A percentile compares a stretch with the other conserved stretches of the same genome.
Evolutionary conservation across 2,329 filamentous ascomycete species (phyloP).

Genomic region (Neonectria ditissima): DNA sequence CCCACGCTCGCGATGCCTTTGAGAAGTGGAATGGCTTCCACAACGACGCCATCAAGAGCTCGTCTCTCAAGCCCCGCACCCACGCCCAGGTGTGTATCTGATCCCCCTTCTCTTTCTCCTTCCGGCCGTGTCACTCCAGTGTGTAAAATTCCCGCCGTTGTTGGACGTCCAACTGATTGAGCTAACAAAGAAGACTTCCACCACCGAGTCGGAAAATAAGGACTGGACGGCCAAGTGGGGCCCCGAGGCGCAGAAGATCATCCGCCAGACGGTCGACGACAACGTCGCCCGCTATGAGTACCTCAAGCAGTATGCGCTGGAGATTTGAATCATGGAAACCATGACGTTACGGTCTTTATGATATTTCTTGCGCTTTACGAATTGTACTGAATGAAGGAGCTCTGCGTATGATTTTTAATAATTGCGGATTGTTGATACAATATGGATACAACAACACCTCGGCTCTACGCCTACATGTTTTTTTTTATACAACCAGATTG

Average conservation of each 20-base stretch:
- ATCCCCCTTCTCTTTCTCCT: slow-evolving; percentile 24
- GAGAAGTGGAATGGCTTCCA: slow-evolving; percentile 99
- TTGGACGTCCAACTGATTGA: slow-evolving; percentile 35
- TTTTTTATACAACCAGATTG: slow-evolving; percentile 36
- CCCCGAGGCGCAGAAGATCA: slow-evolving; percentile 75
- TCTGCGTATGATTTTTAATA: slow-evolving; percentile 34
- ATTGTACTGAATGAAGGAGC: slow-evolving; percentile 27
- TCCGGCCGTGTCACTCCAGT: slow-evolving; percentile 38
- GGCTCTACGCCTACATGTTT: slow-evolving; percentile 40
- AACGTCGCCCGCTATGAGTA: slow-evolving; percentile 84
- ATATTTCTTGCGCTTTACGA: slow-evolving; percentile 13
- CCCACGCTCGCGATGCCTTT: slow-evolving; percentile 80
- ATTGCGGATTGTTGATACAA: slow-evolving; percentile 45
- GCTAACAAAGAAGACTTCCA: slow-evolving; percentile 67
- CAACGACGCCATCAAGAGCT: slow-evolving; percentile 90
- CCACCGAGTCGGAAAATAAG: slow-evolving; percentile 73
- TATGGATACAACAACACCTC: slow-evolving; percentile 43
- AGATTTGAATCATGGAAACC: slow-evolving; percentile 23
- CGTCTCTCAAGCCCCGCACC: slow-evolving; percentile 76
- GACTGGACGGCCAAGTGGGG: slow-evolving; percentile 83
- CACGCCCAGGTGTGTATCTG: slow-evolving; percentile 67
- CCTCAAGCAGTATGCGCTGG: slow-evolving; percentile 73
- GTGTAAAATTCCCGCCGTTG: slow-evolving; percentile 39
- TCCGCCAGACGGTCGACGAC: slow-evolving; percentile 76
- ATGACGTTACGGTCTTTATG: slow-evolving; percentile 39